Conservation (phyloP, 2,329 filamentous ascomycete species). For the Mycosphaerella arachidis region DNA sequence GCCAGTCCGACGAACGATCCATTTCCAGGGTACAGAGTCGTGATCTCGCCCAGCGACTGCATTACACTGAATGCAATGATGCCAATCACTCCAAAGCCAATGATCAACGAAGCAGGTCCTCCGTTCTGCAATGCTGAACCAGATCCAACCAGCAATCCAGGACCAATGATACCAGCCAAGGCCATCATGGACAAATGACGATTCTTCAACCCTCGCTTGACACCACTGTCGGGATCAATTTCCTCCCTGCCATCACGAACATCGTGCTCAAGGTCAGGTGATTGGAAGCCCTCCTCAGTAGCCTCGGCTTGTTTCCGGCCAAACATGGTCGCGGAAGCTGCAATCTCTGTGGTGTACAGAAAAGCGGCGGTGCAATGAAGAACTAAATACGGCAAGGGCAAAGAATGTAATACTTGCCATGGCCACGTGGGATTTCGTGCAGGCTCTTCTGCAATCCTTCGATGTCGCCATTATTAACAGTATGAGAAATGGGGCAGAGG, state of each 20-base stretch:
- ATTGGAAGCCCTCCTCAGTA: neutral
- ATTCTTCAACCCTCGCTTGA: conserved; percentile 66
- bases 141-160: conserved; percentile 67
- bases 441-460: too few relatives aligned
- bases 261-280: conserved; percentile 1
- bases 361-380: too few relatives aligned
- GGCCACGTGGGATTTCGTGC: too few relatives aligned
- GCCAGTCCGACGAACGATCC: conserved; percentile 68
- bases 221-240: conserved; percentile 58
- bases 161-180: conserved; percentile 55
- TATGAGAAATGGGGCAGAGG: too few relatives aligned
- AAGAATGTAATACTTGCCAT: neutral
- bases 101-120: conserved; percentile 66
- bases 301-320: conserved; percentile 1
- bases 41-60: conserved; percentile 70
- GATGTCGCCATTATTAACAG: too few relatives aligned
- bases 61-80: conserved; percentile 64
- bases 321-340: neutral
- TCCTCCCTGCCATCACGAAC: neutral
- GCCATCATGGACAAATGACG: conserved; percentile 59
- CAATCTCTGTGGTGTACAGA: too few relatives aligned
- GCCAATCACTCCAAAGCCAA: conserved; percentile 68
- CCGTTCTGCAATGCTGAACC: conserved; percentile 65
- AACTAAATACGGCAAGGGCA: neutral
- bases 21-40: conserved; percentile 66